Conservation (phyloP, 257 asterid genomes). For the Penstemon davidsonii region DNA sequence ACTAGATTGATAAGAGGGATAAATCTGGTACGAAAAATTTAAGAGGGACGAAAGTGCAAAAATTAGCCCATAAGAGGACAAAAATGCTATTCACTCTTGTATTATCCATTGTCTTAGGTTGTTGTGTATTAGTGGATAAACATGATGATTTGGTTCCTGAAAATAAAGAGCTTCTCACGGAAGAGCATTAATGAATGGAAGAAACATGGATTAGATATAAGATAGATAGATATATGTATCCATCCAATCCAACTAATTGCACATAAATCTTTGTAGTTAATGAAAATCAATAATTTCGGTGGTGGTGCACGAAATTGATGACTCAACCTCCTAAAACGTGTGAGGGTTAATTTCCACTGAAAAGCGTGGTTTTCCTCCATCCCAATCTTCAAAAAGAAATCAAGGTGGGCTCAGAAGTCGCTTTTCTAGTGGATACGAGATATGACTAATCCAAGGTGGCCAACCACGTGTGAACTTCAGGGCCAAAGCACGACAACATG, state of each 20-base stretch:
- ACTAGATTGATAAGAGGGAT: too few species aligned
- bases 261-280: background rate
- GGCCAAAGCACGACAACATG: constrained; percentile 32
- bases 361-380: constrained; percentile 25
- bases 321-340: constrained; percentile 27
- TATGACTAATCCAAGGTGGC: constrained; percentile 27
- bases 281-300: constrained; percentile 30
- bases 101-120: background rate
- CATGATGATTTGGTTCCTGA: constrained; percentile 31
- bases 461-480: constrained; percentile 34
- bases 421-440: constrained; percentile 27
- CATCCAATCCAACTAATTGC: background rate
- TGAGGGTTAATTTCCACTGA: constrained; percentile 26
- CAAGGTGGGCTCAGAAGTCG: constrained; percentile 39
- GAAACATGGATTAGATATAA: background rate
- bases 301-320: constrained; percentile 28
- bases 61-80: too few species aligned
- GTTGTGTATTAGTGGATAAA: background rate
- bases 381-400: constrained; percentile 35
- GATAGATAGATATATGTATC: background rate
- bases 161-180: constrained; percentile 47
- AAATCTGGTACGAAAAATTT: background rate
- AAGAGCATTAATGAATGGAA: constrained; percentile 28
- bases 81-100: too few species aligned
- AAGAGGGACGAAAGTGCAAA: background rate